A percentile compares a stretch with the other conserved stretches of the same genome.
phyloP scores from a whole-genome alignment of 2,329 filamentous ascomycete species.

The Camptophora hylomeconis region DNA sequence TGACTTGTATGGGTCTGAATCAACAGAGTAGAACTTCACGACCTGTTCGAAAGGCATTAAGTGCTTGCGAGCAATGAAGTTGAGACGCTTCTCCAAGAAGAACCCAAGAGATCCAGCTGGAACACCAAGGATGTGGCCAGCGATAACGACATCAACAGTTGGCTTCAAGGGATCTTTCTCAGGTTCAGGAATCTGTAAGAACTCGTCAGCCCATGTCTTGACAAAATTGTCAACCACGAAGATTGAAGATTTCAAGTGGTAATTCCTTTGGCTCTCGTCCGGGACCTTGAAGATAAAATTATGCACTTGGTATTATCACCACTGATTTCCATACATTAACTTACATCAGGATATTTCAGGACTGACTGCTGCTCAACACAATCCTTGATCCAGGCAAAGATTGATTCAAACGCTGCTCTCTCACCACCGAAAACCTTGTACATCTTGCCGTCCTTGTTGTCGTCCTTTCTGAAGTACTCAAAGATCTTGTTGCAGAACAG shows the following conservation, averaged over 20 bases:
- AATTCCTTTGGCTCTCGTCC: too few species aligned
- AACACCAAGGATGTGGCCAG: constrained; percentile 3
- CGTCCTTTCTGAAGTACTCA: too few species aligned
- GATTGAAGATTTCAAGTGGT: too few species aligned
- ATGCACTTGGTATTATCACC: too few species aligned
- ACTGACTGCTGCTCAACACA: constrained; percentile 1
- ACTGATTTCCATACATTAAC: too few species aligned
- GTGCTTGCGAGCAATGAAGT: not conserved
- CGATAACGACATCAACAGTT: constrained; percentile 1
- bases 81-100: constrained; percentile 1
- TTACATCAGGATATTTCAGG: constrained; percentile 1
- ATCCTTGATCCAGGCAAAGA: constrained; percentile 5
- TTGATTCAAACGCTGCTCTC: constrained; percentile 2
- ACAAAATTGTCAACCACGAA: too few species aligned
- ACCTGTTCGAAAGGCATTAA: constrained; percentile 3
- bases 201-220: too few species aligned
- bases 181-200: too few species aligned
- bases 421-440: too few species aligned
- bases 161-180: constrained; percentile 1
- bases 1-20: not conserved
- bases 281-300: too few species aligned
- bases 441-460: too few species aligned
- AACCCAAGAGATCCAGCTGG: constrained; percentile 3
- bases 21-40: constrained; percentile 1
- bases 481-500: too few species aligned